Evolutionary conservation across 208 protist genomes (phyloP).

Genomic region (Acanthamoeba lenticulata): DNA sequence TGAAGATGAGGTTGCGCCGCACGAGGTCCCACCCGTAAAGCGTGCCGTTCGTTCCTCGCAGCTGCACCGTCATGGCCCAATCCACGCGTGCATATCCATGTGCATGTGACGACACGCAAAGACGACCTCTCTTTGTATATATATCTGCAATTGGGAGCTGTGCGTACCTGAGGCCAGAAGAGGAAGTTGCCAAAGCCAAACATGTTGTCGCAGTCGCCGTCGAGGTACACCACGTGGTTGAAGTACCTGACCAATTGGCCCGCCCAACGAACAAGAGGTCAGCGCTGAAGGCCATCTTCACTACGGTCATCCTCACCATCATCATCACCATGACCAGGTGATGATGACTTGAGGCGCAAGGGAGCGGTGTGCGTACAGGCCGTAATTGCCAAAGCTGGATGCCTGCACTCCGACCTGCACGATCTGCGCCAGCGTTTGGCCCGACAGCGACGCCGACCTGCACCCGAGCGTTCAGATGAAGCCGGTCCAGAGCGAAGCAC

Average conservation of each 20-base stretch:
- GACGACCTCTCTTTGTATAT: no score
- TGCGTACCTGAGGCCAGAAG: neutral
- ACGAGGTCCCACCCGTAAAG: neutral
- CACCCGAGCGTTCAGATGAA: neutral
- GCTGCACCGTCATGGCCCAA: neutral
- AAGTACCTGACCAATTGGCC: neutral
- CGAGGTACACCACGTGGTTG: neutral
- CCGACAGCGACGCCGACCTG: neutral
- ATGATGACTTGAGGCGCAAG: neutral
- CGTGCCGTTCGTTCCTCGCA: neutral
- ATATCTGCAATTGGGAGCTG: no score
- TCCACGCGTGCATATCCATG: no score
- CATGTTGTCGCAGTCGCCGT: neutral
- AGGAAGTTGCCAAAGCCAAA: neutral
- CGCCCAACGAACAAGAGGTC: no score
- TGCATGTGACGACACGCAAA: no score
- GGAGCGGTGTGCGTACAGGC: neutral
- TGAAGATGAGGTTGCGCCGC: neutral
- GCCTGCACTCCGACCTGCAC: neutral
- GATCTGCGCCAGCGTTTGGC: neutral
- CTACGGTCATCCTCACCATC: neutral
- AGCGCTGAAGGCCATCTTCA: no score
- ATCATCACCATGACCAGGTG: neutral
- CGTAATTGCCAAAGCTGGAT: neutral
- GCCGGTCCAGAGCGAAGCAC: no score